These are phyloP conservation scores for Tricholoma sp. DNA, from an alignment of 768 basidiomycete species.

Conservation along the genomic window DNA sequence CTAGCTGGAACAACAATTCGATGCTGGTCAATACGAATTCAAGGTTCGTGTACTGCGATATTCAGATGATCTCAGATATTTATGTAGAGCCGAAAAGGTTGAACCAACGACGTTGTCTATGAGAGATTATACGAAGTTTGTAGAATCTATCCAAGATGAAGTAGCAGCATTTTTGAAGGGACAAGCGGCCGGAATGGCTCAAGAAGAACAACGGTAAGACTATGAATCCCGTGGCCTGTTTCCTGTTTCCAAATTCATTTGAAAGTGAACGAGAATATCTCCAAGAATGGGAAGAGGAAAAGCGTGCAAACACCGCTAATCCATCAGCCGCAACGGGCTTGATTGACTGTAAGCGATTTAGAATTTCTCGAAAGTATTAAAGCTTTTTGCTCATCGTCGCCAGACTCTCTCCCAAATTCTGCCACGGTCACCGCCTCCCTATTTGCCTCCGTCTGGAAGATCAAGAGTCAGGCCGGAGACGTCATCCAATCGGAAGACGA, in stretches of 20 bases:
- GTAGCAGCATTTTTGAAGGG: conserved; percentile 33
- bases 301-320: not conserved
- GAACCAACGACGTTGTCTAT: conserved; percentile 51
- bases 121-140: conserved; percentile 39
- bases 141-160: conserved; percentile 36
- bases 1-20: conserved; percentile 47
- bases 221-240: conserved; percentile 2
- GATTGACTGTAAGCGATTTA: not conserved
- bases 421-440: conserved; percentile 29
- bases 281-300: conserved; percentile 36
- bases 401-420: not conserved
- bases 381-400: not conserved
- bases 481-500: conserved; percentile 34
- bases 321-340: not conserved
- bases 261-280: conserved; percentile 39
- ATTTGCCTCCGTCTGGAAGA: conserved; percentile 46
- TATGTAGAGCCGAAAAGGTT: conserved; percentile 26
- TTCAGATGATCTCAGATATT: not conserved
- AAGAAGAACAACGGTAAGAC: conserved; percentile 37
- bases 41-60: conserved; percentile 22
- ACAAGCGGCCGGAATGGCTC: conserved; percentile 29
- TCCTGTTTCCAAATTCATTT: not conserved
- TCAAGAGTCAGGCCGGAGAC: conserved; percentile 39
- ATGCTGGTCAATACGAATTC: conserved; percentile 48
- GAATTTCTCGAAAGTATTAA: not conserved